Evolutionary conservation across 2,329 filamentous ascomycete genomes (phyloP).

Genomic region (Exserohilum rostratum): DNA sequence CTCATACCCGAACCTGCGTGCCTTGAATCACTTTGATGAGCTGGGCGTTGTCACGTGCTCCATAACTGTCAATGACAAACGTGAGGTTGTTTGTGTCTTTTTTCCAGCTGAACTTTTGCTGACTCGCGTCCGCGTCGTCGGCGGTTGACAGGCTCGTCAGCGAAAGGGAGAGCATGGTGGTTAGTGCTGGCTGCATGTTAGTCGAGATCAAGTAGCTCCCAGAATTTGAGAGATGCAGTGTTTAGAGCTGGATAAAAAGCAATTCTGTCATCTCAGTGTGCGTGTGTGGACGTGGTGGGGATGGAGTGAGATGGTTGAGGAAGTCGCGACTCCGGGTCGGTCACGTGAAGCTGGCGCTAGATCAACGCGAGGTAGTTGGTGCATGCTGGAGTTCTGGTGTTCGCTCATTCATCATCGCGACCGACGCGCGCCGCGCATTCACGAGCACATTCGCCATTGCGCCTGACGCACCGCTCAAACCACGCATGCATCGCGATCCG

Average conservation of each 20-base stretch:
- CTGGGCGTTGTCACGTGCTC: slow-evolving; percentile 31
- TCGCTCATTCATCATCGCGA: slow-evolving; percentile 40
- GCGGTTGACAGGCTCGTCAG: slow-evolving; percentile 45
- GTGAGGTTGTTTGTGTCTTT: slow-evolving; percentile 42
- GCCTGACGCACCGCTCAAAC: slow-evolving; percentile 24
- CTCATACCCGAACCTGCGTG: slow-evolving; percentile 51
- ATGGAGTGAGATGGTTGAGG: slow-evolving; percentile 8
- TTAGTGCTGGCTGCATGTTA: slow-evolving; percentile 9
- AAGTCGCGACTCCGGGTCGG: slow-evolving; percentile 16
- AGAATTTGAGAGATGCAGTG: neutral
- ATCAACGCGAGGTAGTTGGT: slow-evolving; percentile 30
- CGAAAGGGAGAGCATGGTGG: slow-evolving; percentile 38
- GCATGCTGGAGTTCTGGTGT: slow-evolving; percentile 37
- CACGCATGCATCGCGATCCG: slow-evolving; percentile 30
- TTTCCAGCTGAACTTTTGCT: slow-evolving; percentile 44
- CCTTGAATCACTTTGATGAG: slow-evolving; percentile 51
- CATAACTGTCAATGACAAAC: slow-evolving; percentile 42
- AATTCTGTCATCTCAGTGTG: neutral
- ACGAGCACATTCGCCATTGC: slow-evolving; percentile 32
- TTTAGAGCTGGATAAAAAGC: neutral
- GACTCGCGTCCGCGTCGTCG: slow-evolving; percentile 34
- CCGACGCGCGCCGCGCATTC: slow-evolving; percentile 39
- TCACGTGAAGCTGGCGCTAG: slow-evolving; percentile 28
- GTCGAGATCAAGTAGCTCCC: slow-evolving; percentile 3
- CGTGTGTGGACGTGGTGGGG: neutral